Conservation (phyloP, 495 filamentous ascomycete genomes). For the Collariella sp. region DNA sequence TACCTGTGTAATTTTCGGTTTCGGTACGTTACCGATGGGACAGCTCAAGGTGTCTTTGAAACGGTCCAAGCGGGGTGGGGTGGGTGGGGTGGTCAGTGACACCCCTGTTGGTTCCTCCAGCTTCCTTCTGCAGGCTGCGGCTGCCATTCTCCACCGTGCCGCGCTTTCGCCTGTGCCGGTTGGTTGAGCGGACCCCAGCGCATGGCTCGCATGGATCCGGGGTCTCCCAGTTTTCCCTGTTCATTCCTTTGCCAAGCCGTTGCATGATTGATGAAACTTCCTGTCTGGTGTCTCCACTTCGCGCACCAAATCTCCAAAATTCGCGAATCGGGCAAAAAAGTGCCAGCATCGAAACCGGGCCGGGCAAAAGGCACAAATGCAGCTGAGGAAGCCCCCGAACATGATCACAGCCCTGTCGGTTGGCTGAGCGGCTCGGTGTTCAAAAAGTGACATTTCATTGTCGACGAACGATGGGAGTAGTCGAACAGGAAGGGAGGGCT, state of each 20-base stretch:
- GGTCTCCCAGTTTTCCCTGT: not conserved
- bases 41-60: not conserved
- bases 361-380: not conserved
- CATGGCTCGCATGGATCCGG: conserved; percentile 9
- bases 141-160: not conserved
- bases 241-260: not conserved
- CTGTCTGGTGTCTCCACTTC: conserved; percentile 3
- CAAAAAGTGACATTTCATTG: too few species aligned
- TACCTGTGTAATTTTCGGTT: not conserved
- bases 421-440: too few species aligned
- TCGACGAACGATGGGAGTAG: too few species aligned
- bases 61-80: not conserved
- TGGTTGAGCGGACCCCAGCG: conserved; percentile 2
- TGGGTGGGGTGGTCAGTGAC: conserved; percentile 14
- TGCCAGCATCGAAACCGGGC: not conserved
- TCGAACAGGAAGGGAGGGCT: too few species aligned
- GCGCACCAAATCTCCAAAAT: conserved; percentile 7
- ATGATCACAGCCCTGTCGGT: too few species aligned
- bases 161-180: conserved; percentile 7
- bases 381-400: too few species aligned
- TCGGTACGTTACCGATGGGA: not conserved
- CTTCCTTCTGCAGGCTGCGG: conserved; percentile 9
- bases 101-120: conserved; percentile 9
- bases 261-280: conserved; percentile 6
- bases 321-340: not conserved